A percentile compares a stretch with the other conserved stretches of the same genome.
Conservation (phyloP, 495 filamentous ascomycete species). For the Podospora bellae-mahoneyi region DNA sequence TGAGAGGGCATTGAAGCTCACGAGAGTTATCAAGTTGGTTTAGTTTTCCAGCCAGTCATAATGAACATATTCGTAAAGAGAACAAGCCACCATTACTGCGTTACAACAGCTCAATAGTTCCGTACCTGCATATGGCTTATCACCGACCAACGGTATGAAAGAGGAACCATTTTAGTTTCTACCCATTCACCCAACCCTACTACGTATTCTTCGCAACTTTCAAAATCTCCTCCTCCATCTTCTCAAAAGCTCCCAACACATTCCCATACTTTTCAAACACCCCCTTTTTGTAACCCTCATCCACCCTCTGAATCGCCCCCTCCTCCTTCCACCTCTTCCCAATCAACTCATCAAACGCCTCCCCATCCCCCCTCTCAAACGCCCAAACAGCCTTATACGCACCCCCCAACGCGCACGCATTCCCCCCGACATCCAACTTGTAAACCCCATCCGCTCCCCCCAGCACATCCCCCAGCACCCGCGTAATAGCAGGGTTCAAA, state of each 20-base stretch:
- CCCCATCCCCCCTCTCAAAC: constrained; percentile 60
- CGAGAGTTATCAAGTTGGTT: neutral
- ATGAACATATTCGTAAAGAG: too few relatives aligned
- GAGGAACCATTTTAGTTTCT: neutral
- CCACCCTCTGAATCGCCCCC: constrained; percentile 75
- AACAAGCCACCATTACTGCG: neutral
- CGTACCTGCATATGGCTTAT: neutral
- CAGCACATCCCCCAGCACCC: constrained; percentile 77
- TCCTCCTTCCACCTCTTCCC: constrained; percentile 80
- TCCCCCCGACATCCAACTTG: constrained; percentile 88
- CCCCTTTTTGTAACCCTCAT: constrained; percentile 71
- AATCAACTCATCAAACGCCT: constrained; percentile 86
- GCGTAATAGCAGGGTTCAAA: constrained; percentile 80
- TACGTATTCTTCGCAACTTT: constrained; percentile 44
- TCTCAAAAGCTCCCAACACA: constrained; percentile 71
- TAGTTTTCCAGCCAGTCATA: neutral
- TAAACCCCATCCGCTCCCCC: constrained; percentile 88
- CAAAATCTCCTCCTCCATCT: constrained; percentile 71
- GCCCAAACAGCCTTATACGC: constrained; percentile 98
- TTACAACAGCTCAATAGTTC: neutral
- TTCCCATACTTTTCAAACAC: constrained; percentile 72
- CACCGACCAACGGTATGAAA: neutral
- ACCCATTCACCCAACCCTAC: neutral
- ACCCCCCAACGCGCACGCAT: constrained; percentile 89
- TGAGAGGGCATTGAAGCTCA: neutral